Evolutionary conservation across 139 green algal genomes (phyloP), one percentile per base, ranked within the genome.

Genomic region (Diplosphaera chodatii): DNA sequence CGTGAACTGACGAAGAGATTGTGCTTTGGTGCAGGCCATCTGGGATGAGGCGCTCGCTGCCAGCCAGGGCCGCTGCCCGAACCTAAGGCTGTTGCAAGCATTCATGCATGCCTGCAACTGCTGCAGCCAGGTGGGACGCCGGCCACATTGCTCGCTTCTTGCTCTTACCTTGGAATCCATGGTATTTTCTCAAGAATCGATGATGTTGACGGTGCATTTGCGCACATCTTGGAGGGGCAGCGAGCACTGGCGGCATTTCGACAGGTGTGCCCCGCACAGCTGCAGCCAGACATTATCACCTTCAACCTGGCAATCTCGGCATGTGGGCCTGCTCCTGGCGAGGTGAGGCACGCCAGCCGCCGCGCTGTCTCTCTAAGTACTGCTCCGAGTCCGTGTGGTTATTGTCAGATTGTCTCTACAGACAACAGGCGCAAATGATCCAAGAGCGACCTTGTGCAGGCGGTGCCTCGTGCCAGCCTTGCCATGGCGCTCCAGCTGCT

Each of bases 251-350:
- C 55, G 4, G 59, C 48, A 0, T 75, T 84, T 22, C 23, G 40
- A 29, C 67, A 77, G 22, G 63, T 73, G 21, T 40, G 64, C 21
- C 20, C 16, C 4, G 15, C 69, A 59, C 64, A 65, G 6, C 30
- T 79, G 31, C 33, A 28, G 8, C 48, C 77, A 13, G 67, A 71
- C 40, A 56, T 66, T 16, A 72, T 67, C 59, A 62, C 79, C 16
- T 85, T 72, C 72, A 85, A 84, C 68, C 34, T 81, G 1, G 74
- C 71, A 3, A 66, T 85, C 64, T 69, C 74, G 32, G 79, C 78
- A 31, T 84, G 76, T 67, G 32, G 67, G 32, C 55, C 32, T 31
- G 55, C 56, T 4, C 68, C 78, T 56, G 74, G 74, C 48, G 10
- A 59, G 48, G 48, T 59, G 16, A 4, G 48, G 37, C 37, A 6